Evolutionary conservation across 495 filamentous ascomycete genomes (phyloP), one percentile per base, ranked within the genome.

Genomic region (Elasticomyces elasticus): DNA sequence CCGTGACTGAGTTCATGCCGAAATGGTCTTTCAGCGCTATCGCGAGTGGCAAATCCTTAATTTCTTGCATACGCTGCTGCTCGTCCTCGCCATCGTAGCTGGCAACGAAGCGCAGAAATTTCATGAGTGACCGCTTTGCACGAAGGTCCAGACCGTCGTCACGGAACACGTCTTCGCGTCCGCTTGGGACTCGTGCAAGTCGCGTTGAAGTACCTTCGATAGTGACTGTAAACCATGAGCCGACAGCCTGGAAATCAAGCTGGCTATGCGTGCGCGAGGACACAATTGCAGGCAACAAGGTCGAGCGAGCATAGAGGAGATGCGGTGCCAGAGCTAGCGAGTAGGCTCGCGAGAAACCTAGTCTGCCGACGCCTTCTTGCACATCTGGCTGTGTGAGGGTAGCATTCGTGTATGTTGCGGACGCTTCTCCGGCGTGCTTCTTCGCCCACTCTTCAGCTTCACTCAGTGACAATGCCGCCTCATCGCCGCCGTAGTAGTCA

Each of bases 211-310:
- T 10, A 17, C 24, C 54, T 31, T n/a, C 20, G 24, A 46, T 17
- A 48, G 41, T 35, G 64, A 84, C 83, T 31, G 95, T 80, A 79
- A 84, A 97, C 85, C 89, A 97, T 53, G 86, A 91, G 27, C 94
- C 94, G 6, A 97, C 85, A 5, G 92, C 89, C 56, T 90, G 81
- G 67, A 96, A 98, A 59, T 95, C 90, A 54, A 98, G 77, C 67
- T 94, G 87, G 28, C 79, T 79, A 58, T 94, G 86, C 49, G 94
- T 83, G 56, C 85, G 84, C 1, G 91, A 95, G 2, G 89, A 87
- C 35, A 97, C 82, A 33, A 98, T 76, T 54, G 81, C 75, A 5
- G 79, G 75, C 1, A 97, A 72, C 20, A 96, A 74, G 57, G 78
- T 72, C 17, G 88, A 92, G 41, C 82, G 83, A 41, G 86, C 79